Evolutionary conservation across 352 stramenopile species (phyloP), one percentile per base, ranked within the genome.

Genomic region (Phytophthora fragariaefolia): DNA sequence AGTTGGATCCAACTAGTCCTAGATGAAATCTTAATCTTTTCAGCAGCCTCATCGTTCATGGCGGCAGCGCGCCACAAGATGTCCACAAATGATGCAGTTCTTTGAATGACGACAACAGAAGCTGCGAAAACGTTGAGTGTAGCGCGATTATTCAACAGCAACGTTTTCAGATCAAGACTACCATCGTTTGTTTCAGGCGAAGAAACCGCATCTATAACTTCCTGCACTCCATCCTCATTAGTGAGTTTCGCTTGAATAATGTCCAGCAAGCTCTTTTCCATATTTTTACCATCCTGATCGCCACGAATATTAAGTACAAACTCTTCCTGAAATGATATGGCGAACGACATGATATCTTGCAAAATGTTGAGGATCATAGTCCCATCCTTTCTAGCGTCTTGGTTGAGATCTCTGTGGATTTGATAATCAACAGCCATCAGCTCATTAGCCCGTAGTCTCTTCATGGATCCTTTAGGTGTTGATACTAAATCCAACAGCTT

Each of bases 381-480:
- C 17, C 80, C 32, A 15, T 24, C 23, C 52, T 63, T 68, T 0
- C 30, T 50, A 43, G 48, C 4, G 7, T 20, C 54, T 42, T 55
- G 47, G 34, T 63, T 58, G 13, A 4, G n/a, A 22, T 69, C 43
- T 55, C n/a, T 27, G 28, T 57, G 34, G 32, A 30, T 9, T 27
- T 40, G 54, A 18, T 52, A 24, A n/a, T 22, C 22, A 20, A 22
- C 15, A 43, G 27, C 18, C 66, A 79, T 20, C 66, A 71, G 40
- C 53, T 77, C 78, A 22, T 42, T 57, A 0, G 54, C 56, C 50
- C 79, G 69, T 30, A 74, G 62, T 27, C 78, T 79, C 42, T 81
- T 89, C 68, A 87, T 81, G 13, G 78, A 77, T 30, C 74, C 80
- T 43, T 89, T 89, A 4, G 80, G 58, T 7, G 73, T 82, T 20